A percentile compares a stretch with the other conserved stretches of the same genome.
These are phyloP conservation scores for Malassezia brasiliensis DNA, from an alignment of 1,284 basidiomycete genomes.

Conservation along the genomic window DNA sequence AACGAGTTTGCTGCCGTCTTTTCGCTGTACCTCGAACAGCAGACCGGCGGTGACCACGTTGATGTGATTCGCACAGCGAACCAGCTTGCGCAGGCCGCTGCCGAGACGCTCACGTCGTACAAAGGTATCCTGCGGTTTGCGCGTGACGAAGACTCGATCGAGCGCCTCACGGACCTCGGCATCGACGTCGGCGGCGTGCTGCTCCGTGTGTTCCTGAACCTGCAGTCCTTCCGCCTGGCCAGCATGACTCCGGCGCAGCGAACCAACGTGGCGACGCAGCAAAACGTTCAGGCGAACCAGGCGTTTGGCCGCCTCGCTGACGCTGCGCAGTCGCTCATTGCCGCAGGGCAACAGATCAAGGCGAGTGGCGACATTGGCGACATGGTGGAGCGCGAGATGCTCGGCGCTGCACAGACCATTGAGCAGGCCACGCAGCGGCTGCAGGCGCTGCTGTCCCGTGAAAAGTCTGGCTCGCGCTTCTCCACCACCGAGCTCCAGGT, in stretches of 20 bases:
- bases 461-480: conserved; percentile 71
- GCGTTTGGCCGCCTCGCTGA: conserved; percentile 78
- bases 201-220: conserved; percentile 82
- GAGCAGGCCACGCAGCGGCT: conserved; percentile 82
- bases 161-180: conserved; percentile 77
- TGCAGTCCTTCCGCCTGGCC: conserved; percentile 83
- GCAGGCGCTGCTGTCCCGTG: conserved; percentile 78
- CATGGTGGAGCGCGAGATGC: conserved; percentile 93
- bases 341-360: conserved; percentile 69
- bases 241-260: conserved; percentile 56
- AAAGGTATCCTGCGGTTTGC: conserved; percentile 92
- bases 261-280: conserved; percentile 77
- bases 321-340: conserved; percentile 72
- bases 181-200: conserved; percentile 76
- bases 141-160: conserved; percentile 78
- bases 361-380: conserved; percentile 90
- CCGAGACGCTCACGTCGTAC: conserved; percentile 81
- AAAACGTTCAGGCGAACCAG: conserved; percentile 72
- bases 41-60: conserved; percentile 84
- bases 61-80: conserved; percentile 97
- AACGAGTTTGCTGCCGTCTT: conserved; percentile 93
- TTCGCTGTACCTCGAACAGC: conserved; percentile 78
- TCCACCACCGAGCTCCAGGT: conserved; percentile 87
- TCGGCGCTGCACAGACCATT: conserved; percentile 82
- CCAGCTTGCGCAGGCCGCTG: conserved; percentile 83